Conservation (phyloP, 805 yeast genomes). For the Clavispora fructus region DNA sequence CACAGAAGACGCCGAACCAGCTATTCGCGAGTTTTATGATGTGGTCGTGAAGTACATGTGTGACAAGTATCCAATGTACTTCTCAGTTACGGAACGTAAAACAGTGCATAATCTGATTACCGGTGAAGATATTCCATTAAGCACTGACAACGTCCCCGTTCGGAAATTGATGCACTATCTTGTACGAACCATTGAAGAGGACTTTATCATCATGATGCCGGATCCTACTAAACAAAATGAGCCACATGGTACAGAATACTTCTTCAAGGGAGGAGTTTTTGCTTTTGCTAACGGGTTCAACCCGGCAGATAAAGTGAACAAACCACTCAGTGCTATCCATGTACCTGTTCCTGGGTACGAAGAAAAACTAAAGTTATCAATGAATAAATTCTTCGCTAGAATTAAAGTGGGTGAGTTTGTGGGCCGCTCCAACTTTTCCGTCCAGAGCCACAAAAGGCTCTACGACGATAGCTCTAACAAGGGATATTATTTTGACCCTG, state of each 20-base stretch:
- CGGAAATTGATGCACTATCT: conserved; percentile 19
- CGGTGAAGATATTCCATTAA: conserved; percentile 17
- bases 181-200: conserved; percentile 34
- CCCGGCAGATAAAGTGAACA: conserved; percentile 33
- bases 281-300: conserved; percentile 44
- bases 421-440: conserved; percentile 36
- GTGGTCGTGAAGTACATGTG: conserved; percentile 27
- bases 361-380: conserved; percentile 31
- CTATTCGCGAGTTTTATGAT: conserved; percentile 33
- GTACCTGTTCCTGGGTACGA: conserved; percentile 41
- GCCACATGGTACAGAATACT: conserved; percentile 32
- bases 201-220: conserved; percentile 33
- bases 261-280: conserved; percentile 39
- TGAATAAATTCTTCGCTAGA: conserved; percentile 37
- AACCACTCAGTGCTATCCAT: conserved; percentile 34
- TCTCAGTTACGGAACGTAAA: conserved; percentile 12
- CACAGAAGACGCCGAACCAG: conserved; percentile 29
- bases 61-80: conserved; percentile 36
- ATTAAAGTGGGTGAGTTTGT: conserved; percentile 34
- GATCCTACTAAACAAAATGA: conserved; percentile 26
- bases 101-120: conserved; percentile 25
- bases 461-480: conserved; percentile 37
- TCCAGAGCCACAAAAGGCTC: conserved; percentile 28
- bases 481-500: conserved; percentile 30
- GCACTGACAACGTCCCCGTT: conserved; percentile 4